Base-by-base conservation (phyloP, 148 eudicot genomes). In the Rhododendron henanense region DNA sequence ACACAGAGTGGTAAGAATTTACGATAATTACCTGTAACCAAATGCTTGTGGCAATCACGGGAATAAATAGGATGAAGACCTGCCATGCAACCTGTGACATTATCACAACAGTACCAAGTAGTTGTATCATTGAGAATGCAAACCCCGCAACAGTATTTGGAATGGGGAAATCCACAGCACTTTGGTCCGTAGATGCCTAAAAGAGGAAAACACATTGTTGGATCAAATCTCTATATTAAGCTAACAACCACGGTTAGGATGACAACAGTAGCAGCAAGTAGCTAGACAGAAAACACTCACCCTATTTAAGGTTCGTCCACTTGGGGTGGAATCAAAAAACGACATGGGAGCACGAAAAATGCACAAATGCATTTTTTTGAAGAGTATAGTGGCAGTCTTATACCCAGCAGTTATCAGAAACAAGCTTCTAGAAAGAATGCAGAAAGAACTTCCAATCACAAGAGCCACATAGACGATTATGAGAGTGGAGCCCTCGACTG, bases 291-390 rank as follows among this genome's bases (percentile, higher is more conserved):
- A 89, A 45, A 41, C 50, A 83, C 37, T 10, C 81, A 92, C 95
- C 88, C 95, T 89, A 47, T 88, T 93, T 50, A 93, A 86, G 88
- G 88, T 90, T 78, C 95, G 85, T 5, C 93, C 93, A 50, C 92
- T 91, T 78, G 95, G 95, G 59, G 95, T 93, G 71, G 93, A 79
- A 84, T 93, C 95, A 85, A 93, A 93, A 87, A 91, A 93, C 5
- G 93, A 91, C 93, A 93, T 93, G 6, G 93, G 93, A 83, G 93
- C 93, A 48, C 95, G 93, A 74, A 93, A 93, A 61, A 93, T 87
- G 84, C 91, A 87, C 5, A 47, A 77, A 88, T 91, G 92, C 93
- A 93, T 93, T 87, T 91, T 93, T 48, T 86, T 89, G 85, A 93
- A 93, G 82, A 93, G 92, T 78, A 81, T 71, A 5, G 89, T 91